Conservation (phyloP, 371 early-diverging fungal species). For the Choanephora cucurbitarum region DNA sequence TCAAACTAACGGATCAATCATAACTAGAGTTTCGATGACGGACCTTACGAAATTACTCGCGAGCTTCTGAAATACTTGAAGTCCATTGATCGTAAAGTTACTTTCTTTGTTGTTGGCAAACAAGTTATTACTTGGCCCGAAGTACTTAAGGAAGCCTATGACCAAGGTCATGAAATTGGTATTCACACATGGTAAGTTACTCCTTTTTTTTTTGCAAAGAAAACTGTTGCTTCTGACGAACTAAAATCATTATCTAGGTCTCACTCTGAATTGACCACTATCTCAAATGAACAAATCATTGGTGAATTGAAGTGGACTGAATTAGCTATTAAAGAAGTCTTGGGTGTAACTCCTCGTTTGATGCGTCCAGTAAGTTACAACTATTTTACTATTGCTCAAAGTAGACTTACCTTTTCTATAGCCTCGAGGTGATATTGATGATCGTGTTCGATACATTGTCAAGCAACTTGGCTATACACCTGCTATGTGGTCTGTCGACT, state of each 20-base stretch:
- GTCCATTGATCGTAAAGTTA: conserved; percentile 39
- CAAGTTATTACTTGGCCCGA: conserved; percentile 50
- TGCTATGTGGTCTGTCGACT: conserved; percentile 52
- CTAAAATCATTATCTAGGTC: conserved; percentile 33
- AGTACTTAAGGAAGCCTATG: conserved; percentile 37
- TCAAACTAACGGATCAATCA: background rate
- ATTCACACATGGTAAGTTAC: conserved; percentile 54
- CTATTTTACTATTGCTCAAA: too few species aligned
- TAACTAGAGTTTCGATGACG: conserved; percentile 42
- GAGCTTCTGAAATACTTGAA: conserved; percentile 38
- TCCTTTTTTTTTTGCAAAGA: background rate
- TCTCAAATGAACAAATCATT: conserved; percentile 59
- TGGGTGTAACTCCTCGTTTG: conserved; percentile 62
- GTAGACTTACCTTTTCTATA: too few species aligned
- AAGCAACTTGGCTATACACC: conserved; percentile 46
- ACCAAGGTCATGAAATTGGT: conserved; percentile 57
- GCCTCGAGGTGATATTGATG: conserved; percentile 57
- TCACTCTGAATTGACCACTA: conserved; percentile 61
- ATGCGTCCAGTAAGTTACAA: conserved; percentile 57
- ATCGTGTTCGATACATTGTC: conserved; percentile 53
- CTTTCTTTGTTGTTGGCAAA: conserved; percentile 57
- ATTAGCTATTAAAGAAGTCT: conserved; percentile 57
- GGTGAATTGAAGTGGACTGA: conserved; percentile 65
- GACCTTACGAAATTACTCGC: conserved; percentile 37
- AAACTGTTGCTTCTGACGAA: background rate